phyloP scores from a whole-genome alignment of 2,329 filamentous ascomycete genomes.

The Mycocentrospora acerina region DNA sequence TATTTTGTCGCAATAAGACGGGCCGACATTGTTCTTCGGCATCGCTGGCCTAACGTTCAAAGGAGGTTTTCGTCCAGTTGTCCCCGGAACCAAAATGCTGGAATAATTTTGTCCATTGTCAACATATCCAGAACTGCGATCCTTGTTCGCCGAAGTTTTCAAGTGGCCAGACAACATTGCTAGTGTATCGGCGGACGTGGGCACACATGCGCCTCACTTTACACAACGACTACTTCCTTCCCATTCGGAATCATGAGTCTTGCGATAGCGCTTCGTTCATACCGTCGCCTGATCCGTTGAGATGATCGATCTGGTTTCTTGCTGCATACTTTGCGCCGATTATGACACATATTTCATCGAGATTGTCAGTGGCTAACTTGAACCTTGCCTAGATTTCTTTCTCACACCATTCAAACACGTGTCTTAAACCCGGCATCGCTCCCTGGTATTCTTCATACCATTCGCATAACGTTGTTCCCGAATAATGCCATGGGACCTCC shows the following conservation, averaged over 20 bases:
- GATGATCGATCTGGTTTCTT: slow-evolving; percentile 17
- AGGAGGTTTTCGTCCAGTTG: no score
- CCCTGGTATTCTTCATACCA: slow-evolving; percentile 60
- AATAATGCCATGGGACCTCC: slow-evolving; percentile 73
- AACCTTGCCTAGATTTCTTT: slow-evolving; percentile 46
- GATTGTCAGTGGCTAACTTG: slow-evolving; percentile 29
- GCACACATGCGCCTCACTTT: no score
- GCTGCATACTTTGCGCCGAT: slow-evolving; percentile 29
- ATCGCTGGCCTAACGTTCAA: no score
- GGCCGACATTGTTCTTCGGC: neutral
- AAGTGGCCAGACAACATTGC: no score
- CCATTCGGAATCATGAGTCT: no score
- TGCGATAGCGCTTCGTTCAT: neutral
- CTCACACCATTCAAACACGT: slow-evolving; percentile 45
- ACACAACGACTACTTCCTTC: no score
- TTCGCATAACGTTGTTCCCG: slow-evolving; percentile 81
- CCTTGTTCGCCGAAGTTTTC: no score
- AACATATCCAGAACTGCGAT: no score
- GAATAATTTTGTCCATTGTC: no score
- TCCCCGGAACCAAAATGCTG: no score
- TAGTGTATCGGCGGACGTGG: no score
- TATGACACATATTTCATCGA: slow-evolving; percentile 10
- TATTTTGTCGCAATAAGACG: neutral
- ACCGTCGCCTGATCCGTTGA: slow-evolving; percentile 28
- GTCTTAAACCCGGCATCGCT: slow-evolving; percentile 48